Conservation (phyloP, 2,329 filamentous ascomycete species). For the Monosporascus sp. region DNA sequence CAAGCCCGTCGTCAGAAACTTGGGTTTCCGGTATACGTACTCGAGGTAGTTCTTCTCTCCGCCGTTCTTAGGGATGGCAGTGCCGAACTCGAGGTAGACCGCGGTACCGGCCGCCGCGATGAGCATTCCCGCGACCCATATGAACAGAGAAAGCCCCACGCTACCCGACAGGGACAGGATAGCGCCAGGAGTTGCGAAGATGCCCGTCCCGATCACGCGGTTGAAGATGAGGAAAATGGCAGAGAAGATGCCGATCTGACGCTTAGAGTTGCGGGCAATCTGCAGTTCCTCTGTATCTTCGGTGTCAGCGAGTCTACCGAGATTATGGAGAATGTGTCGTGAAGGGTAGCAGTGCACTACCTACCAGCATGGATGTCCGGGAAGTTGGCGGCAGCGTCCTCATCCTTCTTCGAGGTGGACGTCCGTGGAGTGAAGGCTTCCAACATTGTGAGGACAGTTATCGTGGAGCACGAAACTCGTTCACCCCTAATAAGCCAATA, state of each 20-base stretch:
- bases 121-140: slow-evolving; percentile 36
- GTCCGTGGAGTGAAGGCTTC: not conserved
- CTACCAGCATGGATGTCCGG: not conserved
- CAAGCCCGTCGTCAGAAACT: slow-evolving; percentile 54
- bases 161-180: slow-evolving; percentile 48
- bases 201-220: slow-evolving; percentile 55
- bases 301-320: not conserved
- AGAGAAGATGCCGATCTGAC: slow-evolving; percentile 47
- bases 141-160: slow-evolving; percentile 38
- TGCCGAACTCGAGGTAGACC: slow-evolving; percentile 59
- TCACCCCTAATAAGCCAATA: too few species aligned
- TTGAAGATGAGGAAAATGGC: slow-evolving; percentile 51
- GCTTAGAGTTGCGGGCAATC: slow-evolving; percentile 2
- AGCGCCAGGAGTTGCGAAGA: slow-evolving; percentile 50
- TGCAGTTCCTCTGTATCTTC: not conserved
- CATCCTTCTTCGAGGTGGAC: not conserved
- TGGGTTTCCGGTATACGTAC: slow-evolving; percentile 52
- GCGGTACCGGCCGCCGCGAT: slow-evolving; percentile 54
- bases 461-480: too few species aligned
- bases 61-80: slow-evolving; percentile 55
- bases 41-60: slow-evolving; percentile 65
- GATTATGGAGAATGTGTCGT: not conserved
- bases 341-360: not conserved
- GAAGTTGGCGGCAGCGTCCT: not conserved
- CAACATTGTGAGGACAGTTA: not conserved